Conservation (phyloP, 176 grass and related monocot genomes). For the Areca catechu region DNA sequence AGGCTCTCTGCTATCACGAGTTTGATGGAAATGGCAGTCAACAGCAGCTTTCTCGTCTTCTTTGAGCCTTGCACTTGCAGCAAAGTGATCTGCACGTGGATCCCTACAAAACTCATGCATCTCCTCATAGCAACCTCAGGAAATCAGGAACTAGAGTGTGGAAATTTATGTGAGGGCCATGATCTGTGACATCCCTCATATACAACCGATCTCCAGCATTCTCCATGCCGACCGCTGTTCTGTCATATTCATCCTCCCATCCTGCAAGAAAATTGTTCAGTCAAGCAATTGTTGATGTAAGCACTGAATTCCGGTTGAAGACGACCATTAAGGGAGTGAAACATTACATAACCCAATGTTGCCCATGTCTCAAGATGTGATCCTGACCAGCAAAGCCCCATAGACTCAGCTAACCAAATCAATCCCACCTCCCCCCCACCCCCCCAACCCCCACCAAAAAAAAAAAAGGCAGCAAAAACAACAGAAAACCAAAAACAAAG, state of each 20-base stretch:
- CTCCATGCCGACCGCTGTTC: conserved; percentile 56
- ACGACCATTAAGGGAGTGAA: too few relatives aligned
- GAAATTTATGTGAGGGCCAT: conserved; percentile 69
- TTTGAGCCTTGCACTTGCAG: conserved; percentile 58
- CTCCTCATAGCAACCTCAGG: conserved; percentile 45
- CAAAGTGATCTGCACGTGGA: conserved; percentile 55
- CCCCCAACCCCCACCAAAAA: too few relatives aligned
- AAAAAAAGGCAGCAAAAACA: too few relatives aligned
- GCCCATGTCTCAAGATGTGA: too few relatives aligned
- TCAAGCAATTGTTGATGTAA: neutral
- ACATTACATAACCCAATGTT: too few relatives aligned
- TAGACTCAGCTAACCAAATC: too few relatives aligned
- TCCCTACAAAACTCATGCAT: conserved; percentile 34
- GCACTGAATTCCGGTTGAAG: neutral
- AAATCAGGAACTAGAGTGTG: conserved; percentile 65
- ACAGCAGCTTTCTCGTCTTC: conserved; percentile 37
- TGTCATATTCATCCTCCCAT: conserved; percentile 90
- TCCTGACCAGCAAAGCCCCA: too few relatives aligned
- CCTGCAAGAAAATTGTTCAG: conserved; percentile 31
- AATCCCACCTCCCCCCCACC: too few relatives aligned
- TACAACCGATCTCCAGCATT: conserved; percentile 58
- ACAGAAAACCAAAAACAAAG: too few relatives aligned
- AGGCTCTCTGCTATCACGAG: conserved; percentile 10
- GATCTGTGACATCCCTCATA: conserved; percentile 83
- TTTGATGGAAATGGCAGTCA: conserved; percentile 1